Evolutionary conservation across 2,329 filamentous ascomycete genomes (phyloP).

Genomic region (Trichoderma semiorbis): DNA sequence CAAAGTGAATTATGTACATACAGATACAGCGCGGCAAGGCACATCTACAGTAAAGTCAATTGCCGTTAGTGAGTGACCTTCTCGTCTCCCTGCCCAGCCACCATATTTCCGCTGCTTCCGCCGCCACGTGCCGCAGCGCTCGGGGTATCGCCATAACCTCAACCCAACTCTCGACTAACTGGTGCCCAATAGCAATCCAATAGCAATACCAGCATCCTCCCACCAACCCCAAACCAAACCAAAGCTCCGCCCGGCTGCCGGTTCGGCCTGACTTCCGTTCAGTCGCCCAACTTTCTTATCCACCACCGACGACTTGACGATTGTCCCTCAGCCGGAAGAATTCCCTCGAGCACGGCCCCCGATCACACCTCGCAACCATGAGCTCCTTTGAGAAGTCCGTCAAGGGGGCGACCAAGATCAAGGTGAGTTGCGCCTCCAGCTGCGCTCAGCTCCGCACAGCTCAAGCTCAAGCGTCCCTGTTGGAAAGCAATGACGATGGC

Average conservation of each 20-base stretch:
- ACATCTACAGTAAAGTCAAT: neutral
- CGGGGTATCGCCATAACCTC: slow-evolving; percentile 17
- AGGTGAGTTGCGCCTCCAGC: slow-evolving; percentile 51
- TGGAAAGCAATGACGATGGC: neutral
- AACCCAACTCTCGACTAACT: neutral
- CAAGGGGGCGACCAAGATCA: slow-evolving; percentile 97
- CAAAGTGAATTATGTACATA: neutral
- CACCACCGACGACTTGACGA: slow-evolving; percentile 5
- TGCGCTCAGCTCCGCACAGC: neutral
- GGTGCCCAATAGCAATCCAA: neutral
- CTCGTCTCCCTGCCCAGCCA: slow-evolving; percentile 9
- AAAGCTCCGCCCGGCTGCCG: slow-evolving; percentile 18
- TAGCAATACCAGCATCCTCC: slow-evolving; percentile 2
- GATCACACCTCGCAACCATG: slow-evolving; percentile 50
- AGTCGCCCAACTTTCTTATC: slow-evolving; percentile 20
- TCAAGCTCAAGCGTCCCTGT: neutral
- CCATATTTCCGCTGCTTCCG: slow-evolving; percentile 11
- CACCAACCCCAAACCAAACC: slow-evolving; percentile 16
- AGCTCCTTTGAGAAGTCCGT: slow-evolving; percentile 98
- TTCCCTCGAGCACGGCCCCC: slow-evolving; percentile 6
- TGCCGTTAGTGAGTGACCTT: slow-evolving; percentile 17
- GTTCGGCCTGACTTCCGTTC: slow-evolving; percentile 17
- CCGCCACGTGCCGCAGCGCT: slow-evolving; percentile 1
- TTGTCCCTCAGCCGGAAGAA: slow-evolving; percentile 5
- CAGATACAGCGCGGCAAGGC: neutral